Evolutionary conservation across 2,329 filamentous ascomycete species (phyloP).

Genomic region (Botrytis byssoidea): DNA sequence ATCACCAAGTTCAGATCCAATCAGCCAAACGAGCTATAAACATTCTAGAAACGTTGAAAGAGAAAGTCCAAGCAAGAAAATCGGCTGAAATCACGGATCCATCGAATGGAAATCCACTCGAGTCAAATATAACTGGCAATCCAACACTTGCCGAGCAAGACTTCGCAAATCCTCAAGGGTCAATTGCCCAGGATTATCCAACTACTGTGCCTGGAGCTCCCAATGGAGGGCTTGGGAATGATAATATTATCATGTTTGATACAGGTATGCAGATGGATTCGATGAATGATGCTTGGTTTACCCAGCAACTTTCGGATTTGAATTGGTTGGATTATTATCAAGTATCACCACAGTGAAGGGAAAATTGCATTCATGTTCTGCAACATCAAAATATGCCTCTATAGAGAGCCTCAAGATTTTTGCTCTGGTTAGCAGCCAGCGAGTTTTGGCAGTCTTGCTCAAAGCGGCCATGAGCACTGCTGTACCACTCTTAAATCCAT

Average conservation of each 20-base stretch:
- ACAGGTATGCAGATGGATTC: constrained; percentile 17
- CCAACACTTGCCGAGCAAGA: neutral
- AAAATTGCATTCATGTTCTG: neutral
- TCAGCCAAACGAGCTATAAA: constrained; percentile 10
- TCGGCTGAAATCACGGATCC: too few relatives aligned
- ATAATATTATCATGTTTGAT: constrained; percentile 12
- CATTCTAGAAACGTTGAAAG: constrained; percentile 6
- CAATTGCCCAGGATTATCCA: neutral
- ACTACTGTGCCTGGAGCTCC: neutral
- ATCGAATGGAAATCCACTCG: neutral
- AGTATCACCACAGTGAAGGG: neutral
- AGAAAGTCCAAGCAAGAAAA: constrained; percentile 7
- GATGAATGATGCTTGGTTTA: constrained; percentile 19
- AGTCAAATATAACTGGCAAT: neutral
- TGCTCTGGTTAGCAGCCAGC: neutral
- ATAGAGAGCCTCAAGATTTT: neutral
- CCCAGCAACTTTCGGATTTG: constrained; percentile 13
- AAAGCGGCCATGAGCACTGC: neutral
- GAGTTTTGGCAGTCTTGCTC: neutral
- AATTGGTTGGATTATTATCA: constrained; percentile 19
- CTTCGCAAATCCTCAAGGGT: neutral
- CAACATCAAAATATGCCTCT: neutral
- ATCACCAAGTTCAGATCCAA: constrained; percentile 13
- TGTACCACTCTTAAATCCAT: neutral
- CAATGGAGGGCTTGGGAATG: neutral